phyloP scores from a whole-genome alignment of 257 asterid genomes.

The Fraxinus americana region DNA sequence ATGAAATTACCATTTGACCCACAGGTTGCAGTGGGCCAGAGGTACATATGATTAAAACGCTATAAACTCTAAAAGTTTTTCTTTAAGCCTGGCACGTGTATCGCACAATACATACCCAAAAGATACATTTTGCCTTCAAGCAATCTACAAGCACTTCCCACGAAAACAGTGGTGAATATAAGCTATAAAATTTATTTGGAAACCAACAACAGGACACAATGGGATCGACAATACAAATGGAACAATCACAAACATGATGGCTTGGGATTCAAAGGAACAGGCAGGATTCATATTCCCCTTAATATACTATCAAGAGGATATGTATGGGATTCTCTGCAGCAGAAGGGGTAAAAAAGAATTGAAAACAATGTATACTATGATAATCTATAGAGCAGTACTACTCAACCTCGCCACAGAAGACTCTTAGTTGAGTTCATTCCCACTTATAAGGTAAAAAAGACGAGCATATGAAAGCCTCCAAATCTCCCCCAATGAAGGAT shows the following conservation, averaged over 20 bases:
- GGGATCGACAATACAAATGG: neutral
- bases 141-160: neutral
- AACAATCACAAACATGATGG: neutral
- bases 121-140: neutral
- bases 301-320: neutral
- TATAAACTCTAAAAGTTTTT: neutral
- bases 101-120: neutral
- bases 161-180: neutral
- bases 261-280: neutral
- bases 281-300: neutral
- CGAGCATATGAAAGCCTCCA: neutral
- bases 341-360: neutral
- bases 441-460: neutral
- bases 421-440: neutral
- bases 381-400: neutral
- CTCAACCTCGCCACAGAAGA: too few species aligned
- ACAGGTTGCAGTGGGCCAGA: constrained; percentile 15
- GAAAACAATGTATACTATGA: neutral
- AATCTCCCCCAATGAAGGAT: neutral
- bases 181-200: neutral
- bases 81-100: neutral
- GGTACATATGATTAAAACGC: neutral
- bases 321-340: neutral
- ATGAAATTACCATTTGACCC: constrained; percentile 13
- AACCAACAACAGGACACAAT: neutral